A percentile compares a stretch with the other conserved stretches of the same genome.
These are phyloP conservation scores for Botryotinia globosa DNA, from an alignment of 2,329 filamentous ascomycete genomes.

Conservation along the genomic window DNA sequence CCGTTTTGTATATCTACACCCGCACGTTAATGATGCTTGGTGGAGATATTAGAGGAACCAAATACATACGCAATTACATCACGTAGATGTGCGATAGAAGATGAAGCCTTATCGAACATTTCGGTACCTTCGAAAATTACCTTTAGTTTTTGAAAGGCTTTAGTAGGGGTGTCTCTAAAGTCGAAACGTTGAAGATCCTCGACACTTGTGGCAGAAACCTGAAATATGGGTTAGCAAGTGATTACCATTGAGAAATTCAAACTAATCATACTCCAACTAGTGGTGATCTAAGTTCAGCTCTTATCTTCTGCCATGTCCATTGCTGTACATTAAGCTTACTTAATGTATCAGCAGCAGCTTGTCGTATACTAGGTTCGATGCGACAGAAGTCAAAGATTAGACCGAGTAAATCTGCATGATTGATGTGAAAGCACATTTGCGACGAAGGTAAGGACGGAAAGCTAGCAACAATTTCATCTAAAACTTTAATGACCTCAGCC, in stretches of 20 bases:
- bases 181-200: constrained; percentile 90
- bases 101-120: constrained; percentile 69
- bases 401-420: constrained; percentile 82
- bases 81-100: constrained; percentile 75
- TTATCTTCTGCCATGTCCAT: constrained; percentile 79
- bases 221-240: background rate
- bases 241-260: background rate
- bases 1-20: constrained; percentile 61
- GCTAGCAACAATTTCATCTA: constrained; percentile 82
- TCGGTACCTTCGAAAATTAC: constrained; percentile 60
- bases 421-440: constrained; percentile 84
- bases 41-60: background rate
- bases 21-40: background rate
- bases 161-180: constrained; percentile 65
- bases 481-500: constrained; percentile 87
- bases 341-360: constrained; percentile 74
- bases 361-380: constrained; percentile 65
- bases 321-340: constrained; percentile 83
- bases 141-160: constrained; percentile 58
- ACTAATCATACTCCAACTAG: constrained; percentile 61
- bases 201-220: constrained; percentile 72
- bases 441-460: constrained; percentile 72
- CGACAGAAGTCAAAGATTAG: constrained; percentile 88
- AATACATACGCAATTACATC: constrained; percentile 59
- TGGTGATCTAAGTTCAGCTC: constrained; percentile 76